Conservation (phyloP, 257 asterid species). For the Jacaranda mimosifolia region DNA sequence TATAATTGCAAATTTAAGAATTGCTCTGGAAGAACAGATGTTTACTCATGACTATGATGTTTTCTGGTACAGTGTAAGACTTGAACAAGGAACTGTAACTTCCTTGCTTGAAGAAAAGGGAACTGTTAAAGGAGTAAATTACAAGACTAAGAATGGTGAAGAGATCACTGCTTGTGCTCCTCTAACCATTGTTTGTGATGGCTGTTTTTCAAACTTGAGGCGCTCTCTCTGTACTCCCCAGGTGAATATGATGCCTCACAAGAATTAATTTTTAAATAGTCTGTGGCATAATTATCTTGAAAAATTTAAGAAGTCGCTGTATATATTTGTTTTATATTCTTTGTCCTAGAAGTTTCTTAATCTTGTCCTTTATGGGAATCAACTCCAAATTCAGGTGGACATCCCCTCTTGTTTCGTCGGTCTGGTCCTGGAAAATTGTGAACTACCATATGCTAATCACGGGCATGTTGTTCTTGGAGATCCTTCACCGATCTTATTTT, state of each 20-base stretch:
- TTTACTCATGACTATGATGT: slow-evolving; percentile 20
- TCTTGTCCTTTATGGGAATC: not conserved
- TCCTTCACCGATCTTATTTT: slow-evolving; percentile 67
- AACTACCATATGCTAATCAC: slow-evolving; percentile 64
- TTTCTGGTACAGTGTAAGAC: slow-evolving; percentile 59
- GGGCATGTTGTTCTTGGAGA: slow-evolving; percentile 65
- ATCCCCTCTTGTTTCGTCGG: slow-evolving; percentile 65
- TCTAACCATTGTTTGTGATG: slow-evolving; percentile 85
- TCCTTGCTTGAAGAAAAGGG: slow-evolving; percentile 76
- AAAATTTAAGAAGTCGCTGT: not conserved
- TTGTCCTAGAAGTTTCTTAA: not conserved
- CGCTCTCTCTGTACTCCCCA: slow-evolving; percentile 77
- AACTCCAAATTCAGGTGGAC: slow-evolving; percentile 53
- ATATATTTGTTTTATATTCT: not conserved
- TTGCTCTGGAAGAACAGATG: not conserved
- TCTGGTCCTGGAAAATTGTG: slow-evolving; percentile 58
- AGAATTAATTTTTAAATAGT: too few species aligned
- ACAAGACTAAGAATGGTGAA: slow-evolving; percentile 73
- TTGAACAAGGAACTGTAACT: slow-evolving; percentile 86
- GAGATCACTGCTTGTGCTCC: slow-evolving; percentile 68
- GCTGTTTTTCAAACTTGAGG: slow-evolving; percentile 85
- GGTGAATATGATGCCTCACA: slow-evolving; percentile 45
- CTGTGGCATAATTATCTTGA: not conserved
- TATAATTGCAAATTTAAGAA: too few species aligned
- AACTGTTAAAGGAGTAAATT: slow-evolving; percentile 72